Conservation (phyloP, 2,329 filamentous ascomycete species). For the Monilinia fructigena region DNA sequence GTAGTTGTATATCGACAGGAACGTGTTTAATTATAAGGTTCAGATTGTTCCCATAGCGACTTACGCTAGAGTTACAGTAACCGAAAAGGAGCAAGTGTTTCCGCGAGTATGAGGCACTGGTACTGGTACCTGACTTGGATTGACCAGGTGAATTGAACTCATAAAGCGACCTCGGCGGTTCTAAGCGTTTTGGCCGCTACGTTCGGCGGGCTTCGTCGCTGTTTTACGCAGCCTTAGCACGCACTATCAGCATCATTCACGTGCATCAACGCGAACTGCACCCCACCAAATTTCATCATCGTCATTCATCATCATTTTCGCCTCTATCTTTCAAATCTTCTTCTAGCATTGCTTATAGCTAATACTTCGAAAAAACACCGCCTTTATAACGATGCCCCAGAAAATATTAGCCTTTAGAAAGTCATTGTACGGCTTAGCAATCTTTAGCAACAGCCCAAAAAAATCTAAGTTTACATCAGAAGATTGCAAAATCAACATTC, state of each 20-base stretch:
- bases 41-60: not conserved
- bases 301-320: not conserved
- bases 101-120: no score
- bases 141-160: not conserved
- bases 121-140: no score
- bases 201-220: not conserved
- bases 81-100: conserved; percentile 11
- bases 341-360: no score
- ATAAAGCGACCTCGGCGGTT: not conserved
- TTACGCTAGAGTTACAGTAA: conserved; percentile 8
- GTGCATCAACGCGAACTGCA: not conserved
- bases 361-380: no score
- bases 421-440: not conserved
- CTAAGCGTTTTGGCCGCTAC: not conserved
- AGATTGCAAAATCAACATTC: not conserved
- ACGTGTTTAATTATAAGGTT: conserved; percentile 5
- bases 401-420: not conserved
- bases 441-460: not conserved
- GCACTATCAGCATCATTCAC: no score
- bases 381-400: not conserved
- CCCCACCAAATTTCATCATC: not conserved
- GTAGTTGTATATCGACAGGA: conserved; percentile 5
- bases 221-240: no score
- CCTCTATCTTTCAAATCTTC: no score
- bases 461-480: not conserved